Evolutionary conservation across 768 basidiomycete species (phyloP).

Genomic region (Tubosaeta sp.): DNA sequence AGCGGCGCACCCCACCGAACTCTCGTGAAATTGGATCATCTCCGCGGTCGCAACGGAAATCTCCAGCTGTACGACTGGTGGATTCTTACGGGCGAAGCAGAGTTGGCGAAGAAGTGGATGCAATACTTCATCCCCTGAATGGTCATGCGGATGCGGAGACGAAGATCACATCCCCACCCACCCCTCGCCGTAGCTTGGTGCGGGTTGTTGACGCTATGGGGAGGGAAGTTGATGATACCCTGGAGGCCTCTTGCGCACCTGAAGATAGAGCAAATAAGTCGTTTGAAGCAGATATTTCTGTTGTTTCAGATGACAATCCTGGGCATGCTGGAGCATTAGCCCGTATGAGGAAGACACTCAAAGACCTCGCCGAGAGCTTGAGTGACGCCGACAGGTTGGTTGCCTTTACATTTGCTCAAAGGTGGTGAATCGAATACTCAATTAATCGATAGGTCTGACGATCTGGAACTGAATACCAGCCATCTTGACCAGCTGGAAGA

Average conservation of each 20-base stretch:
- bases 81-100: slow-evolving; percentile 66
- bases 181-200: slow-evolving; percentile 37
- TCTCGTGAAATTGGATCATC: slow-evolving; percentile 23
- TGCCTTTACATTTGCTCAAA: slow-evolving; percentile 1
- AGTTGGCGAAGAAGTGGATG: slow-evolving; percentile 11
- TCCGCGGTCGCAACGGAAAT: slow-evolving; percentile 40
- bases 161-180: slow-evolving; percentile 12
- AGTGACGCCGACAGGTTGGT: slow-evolving; percentile 55
- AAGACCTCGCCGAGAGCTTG: slow-evolving; percentile 51
- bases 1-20: slow-evolving; percentile 21
- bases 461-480: slow-evolving; percentile 35
- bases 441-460: slow-evolving; percentile 35
- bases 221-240: slow-evolving; percentile 43
- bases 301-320: slow-evolving; percentile 19
- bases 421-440: slow-evolving; percentile 2
- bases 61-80: slow-evolving; percentile 56
- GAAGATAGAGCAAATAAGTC: slow-evolving; percentile 13
- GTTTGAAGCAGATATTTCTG: slow-evolving; percentile 19
- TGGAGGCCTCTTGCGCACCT: slow-evolving; percentile 31
- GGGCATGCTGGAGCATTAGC: slow-evolving; percentile 50
- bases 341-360: slow-evolving; percentile 55
- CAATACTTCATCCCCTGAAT: slow-evolving; percentile 2
- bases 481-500: slow-evolving; percentile 50
- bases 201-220: slow-evolving; percentile 72
- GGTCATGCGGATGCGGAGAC: slow-evolving; percentile 17